Conservation (phyloP, 306 rosid species). For the Vicia sativa region DNA sequence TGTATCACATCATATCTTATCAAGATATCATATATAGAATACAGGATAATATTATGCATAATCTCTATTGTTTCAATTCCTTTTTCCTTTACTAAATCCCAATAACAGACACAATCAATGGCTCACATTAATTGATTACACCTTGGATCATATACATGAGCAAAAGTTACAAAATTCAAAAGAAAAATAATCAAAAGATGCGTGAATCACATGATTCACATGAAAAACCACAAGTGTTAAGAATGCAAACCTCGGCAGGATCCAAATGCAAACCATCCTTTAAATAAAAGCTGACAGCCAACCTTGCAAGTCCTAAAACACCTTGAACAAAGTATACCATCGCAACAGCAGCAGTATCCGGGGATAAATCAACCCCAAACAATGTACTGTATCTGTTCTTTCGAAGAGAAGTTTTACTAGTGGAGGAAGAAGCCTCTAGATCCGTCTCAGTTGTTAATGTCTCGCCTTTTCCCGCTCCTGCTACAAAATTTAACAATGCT, state of each 20-base stretch:
- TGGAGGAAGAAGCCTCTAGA: constrained; percentile 48
- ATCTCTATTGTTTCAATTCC: neutral
- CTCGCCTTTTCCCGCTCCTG: constrained; percentile 72
- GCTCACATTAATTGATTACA: constrained; percentile 13
- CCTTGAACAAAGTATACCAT: constrained; percentile 99
- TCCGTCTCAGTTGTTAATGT: constrained; percentile 44
- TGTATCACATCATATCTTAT: neutral
- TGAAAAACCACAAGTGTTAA: constrained; percentile 32
- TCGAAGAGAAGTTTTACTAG: constrained; percentile 44
- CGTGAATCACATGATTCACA: constrained; percentile 23
- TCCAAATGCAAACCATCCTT: constrained; percentile 94
- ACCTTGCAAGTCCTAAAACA: constrained; percentile 90
- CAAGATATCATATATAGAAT: neutral
- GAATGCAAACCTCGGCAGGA: constrained; percentile 85
- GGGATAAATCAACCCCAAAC: constrained; percentile 83
- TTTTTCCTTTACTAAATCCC: constrained; percentile 14
- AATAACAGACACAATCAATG: constrained; percentile 7
- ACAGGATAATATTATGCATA: constrained; percentile 16
- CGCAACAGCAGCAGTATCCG: constrained; percentile 89
- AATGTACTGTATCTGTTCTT: constrained; percentile 52
- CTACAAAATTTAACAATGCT: constrained; percentile 34
- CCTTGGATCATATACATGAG: constrained; percentile 11
- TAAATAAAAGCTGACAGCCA: constrained; percentile 83
- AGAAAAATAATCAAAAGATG: constrained; percentile 16
- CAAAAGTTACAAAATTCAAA: constrained; percentile 5